These are phyloP conservation scores for Suillus hirtellus DNA, from an alignment of 768 basidiomycete species.

Conservation along the genomic window DNA sequence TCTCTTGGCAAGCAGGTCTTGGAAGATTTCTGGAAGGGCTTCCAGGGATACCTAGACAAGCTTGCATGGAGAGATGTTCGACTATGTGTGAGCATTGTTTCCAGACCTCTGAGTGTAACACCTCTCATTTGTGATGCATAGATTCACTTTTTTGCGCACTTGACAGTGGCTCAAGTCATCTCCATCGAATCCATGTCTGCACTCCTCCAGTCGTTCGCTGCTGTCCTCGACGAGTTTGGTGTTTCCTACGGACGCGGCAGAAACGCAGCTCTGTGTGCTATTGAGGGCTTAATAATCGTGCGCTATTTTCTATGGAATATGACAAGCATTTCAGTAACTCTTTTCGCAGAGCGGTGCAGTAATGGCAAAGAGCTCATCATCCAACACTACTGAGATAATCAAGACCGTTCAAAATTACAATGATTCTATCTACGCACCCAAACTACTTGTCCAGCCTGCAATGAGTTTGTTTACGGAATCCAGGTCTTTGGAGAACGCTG, in stretches of 20 bases:
- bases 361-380: conserved; percentile 59
- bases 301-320: conserved; percentile 19
- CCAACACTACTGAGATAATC: conserved; percentile 69
- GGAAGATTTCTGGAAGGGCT: conserved; percentile 90
- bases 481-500: conserved; percentile 47
- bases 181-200: conserved; percentile 76
- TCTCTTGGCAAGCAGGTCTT: conserved; percentile 70
- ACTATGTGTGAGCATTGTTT: conserved; percentile 64
- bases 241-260: conserved; percentile 85
- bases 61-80: conserved; percentile 90
- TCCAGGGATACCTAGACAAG: conserved; percentile 86
- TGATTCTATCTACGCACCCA: conserved; percentile 56
- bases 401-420: conserved; percentile 69
- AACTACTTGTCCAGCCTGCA: conserved; percentile 67
- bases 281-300: conserved; percentile 78
- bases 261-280: conserved; percentile 76
- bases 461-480: conserved; percentile 50
- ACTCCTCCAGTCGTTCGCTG: conserved; percentile 79
- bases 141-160: conserved; percentile 93
- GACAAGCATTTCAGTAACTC: not conserved
- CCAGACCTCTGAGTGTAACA: not conserved
- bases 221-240: conserved; percentile 87
- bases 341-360: conserved; percentile 60
- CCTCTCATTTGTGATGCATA: conserved; percentile 32
- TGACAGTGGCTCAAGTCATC: conserved; percentile 75